Percentiles rank a stretch among this genome's conserved stretches.
Evolutionary conservation across 495 filamentous ascomycete species (phyloP).

Genomic region (Tuber calosporum): DNA sequence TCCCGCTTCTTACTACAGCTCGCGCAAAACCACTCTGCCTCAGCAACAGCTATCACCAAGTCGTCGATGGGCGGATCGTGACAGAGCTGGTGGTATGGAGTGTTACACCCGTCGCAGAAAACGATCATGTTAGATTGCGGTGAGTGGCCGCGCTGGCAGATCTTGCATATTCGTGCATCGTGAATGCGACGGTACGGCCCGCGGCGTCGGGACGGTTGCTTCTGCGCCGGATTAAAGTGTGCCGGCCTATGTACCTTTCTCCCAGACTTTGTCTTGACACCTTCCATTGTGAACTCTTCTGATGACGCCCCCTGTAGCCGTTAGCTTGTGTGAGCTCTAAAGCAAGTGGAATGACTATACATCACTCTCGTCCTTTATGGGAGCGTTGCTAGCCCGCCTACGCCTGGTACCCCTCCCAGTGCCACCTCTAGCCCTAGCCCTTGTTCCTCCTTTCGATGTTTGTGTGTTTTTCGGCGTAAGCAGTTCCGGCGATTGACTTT

Average conservation of each 20-base stretch:
- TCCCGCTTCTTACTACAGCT: slow-evolving; percentile 54
- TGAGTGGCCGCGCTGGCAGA: slow-evolving; percentile 70
- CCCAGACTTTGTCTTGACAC: slow-evolving; percentile 67
- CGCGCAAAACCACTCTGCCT: slow-evolving; percentile 70
- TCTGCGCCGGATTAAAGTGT: slow-evolving; percentile 58
- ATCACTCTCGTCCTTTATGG: slow-evolving; percentile 38
- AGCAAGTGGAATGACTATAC: not conserved
- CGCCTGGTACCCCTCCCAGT: slow-evolving; percentile 21
- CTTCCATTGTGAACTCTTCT: slow-evolving; percentile 42
- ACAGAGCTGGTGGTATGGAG: slow-evolving; percentile 82
- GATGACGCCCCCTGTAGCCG: slow-evolving; percentile 30
- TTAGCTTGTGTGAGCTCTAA: not conserved
- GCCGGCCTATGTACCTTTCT: slow-evolving; percentile 69
- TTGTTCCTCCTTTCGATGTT: slow-evolving; percentile 18
- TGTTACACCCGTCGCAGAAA: slow-evolving; percentile 88
- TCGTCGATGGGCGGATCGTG: slow-evolving; percentile 74
- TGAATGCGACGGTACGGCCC: slow-evolving; percentile 37
- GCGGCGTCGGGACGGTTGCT: slow-evolving; percentile 49
- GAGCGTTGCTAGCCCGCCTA: slow-evolving; percentile 27
- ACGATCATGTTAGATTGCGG: slow-evolving; percentile 79
- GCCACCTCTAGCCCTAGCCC: slow-evolving; percentile 9
- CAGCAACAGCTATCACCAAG: slow-evolving; percentile 56
- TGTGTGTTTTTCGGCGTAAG: slow-evolving; percentile 14
- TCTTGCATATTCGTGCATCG: slow-evolving; percentile 56
- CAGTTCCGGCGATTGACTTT: slow-evolving; percentile 17